These are phyloP conservation scores for Sergeia podlipaevii DNA, from an alignment of 208 protist species.

Conservation along the genomic window DNA sequence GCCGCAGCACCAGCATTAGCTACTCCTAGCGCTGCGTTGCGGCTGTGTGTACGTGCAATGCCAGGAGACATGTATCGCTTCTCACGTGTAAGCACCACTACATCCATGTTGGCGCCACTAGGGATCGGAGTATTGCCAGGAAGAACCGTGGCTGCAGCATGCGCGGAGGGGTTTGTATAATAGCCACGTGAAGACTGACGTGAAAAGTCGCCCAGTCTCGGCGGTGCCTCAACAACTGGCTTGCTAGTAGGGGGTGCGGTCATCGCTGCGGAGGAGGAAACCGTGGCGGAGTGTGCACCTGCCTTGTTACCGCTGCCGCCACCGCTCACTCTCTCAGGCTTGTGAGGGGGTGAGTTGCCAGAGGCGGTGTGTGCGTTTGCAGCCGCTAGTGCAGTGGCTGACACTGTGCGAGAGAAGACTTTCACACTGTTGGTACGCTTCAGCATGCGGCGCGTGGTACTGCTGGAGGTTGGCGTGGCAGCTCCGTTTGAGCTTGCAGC, in stretches of 20 bases:
- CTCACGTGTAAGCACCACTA: too few relatives aligned
- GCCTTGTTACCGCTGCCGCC: background rate
- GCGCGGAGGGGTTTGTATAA: too few relatives aligned
- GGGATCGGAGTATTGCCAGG: too few relatives aligned
- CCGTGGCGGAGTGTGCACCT: slow-evolving; percentile 1
- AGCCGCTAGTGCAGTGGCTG: slow-evolving; percentile 3
- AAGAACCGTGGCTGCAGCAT: too few relatives aligned
- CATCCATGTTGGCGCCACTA: too few relatives aligned
- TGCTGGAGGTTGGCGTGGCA: background rate
- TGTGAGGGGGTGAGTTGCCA: too few relatives aligned
- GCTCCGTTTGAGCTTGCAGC: slow-evolving; percentile 10
- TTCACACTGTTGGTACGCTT: slow-evolving; percentile 14
- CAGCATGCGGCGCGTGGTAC: slow-evolving; percentile 6
- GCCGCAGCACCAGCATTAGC: background rate
- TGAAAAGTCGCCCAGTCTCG: slow-evolving; percentile 25
- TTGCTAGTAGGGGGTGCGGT: slow-evolving; percentile 3
- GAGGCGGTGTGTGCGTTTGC: background rate
- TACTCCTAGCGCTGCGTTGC: background rate
- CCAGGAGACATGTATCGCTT: too few relatives aligned
- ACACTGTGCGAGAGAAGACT: slow-evolving; percentile 14
- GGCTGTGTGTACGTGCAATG: too few relatives aligned
- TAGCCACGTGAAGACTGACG: slow-evolving; percentile 18
- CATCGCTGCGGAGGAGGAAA: background rate
- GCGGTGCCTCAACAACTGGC: slow-evolving; percentile 19
- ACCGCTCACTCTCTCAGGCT: background rate